Percentiles rank a stretch among this genome's conserved stretches.
phyloP scores from a whole-genome alignment of 352 stramenopile species.

The Pythium guiyangense region DNA sequence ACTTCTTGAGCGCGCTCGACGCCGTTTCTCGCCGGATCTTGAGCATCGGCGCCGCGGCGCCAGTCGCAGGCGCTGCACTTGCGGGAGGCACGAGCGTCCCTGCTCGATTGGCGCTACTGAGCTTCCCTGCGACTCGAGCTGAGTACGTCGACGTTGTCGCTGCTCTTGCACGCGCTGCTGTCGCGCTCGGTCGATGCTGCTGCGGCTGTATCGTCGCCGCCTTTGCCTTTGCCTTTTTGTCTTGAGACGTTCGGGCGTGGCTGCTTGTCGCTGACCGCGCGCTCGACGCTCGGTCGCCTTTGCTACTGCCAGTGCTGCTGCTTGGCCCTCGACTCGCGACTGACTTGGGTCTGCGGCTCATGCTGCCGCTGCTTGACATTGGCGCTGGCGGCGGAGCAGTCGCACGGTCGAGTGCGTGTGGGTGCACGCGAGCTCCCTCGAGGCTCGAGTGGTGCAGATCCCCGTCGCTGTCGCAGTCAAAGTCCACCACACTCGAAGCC shows the following conservation, averaged over 20 bases:
- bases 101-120: conserved; percentile 1
- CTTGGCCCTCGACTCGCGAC: too few relatives aligned
- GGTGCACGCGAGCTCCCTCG: background rate
- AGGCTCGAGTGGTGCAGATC: conserved; percentile 3
- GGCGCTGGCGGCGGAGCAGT: background rate
- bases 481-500: background rate
- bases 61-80: background rate
- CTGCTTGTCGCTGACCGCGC: background rate
- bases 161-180: background rate
- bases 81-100: conserved; percentile 11
- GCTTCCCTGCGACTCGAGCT: conserved; percentile 9
- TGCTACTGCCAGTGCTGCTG: background rate
- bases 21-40: conserved; percentile 51
- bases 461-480: conserved; percentile 8
- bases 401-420: background rate
- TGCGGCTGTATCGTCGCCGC: too few relatives aligned
- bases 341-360: conserved; percentile 4
- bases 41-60: conserved; percentile 14
- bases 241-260: conserved; percentile 1
- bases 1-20: conserved; percentile 52
- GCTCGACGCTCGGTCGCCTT: background rate
- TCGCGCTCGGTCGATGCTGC: background rate
- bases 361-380: conserved; percentile 5
- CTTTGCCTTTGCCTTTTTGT: conserved; percentile 9
- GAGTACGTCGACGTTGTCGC: conserved; percentile 5